Evolutionary conservation across 768 basidiomycete species (phyloP), one percentile per base, ranked within the genome.

Genomic region (Boletus pseudopeckii): DNA sequence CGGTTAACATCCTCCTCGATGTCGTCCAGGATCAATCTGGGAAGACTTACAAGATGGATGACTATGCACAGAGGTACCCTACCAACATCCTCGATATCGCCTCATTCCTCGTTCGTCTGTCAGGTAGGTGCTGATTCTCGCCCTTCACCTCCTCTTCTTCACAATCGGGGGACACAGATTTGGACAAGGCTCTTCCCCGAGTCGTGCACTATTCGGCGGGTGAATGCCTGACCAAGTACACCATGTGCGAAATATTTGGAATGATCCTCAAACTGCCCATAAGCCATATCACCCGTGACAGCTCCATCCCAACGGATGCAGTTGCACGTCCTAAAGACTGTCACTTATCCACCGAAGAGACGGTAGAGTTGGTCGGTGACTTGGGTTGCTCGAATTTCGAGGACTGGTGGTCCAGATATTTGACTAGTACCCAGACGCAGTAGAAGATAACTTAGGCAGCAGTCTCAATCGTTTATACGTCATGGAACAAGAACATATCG

Each of bases 31-130:
- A 95, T 65, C 90, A 89, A 60, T 88, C 87, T 6, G 90, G 90
- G 3, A 94, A 94, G 72, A 75, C 73, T 34, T 94, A 94, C 75
- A 92, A 85, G 69, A 98, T 98, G 96, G 96, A 99, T 67, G 87
- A 96, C 68, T 96, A 85, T 66, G 93, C 92, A 24, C 90, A 87
- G 17, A 81, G 96, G 28, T 96, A 88, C 72, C 96, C 96, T 0
- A 98, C 96, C 24, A 93, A 93, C 63, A 85, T 92, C 11, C 63
- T 85, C 32, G 95, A 98, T 64, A 87, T 98, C 50, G 93, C 89
- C 2, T 75, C 82, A 20, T 95, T 96, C 64, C 77, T 98, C 32
- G 84, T 86, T 40, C 84, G 89, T 37, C 76, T 96, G 4, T 75
- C 82, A 22, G 77, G 92, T 92, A 56, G 45, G 79, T 71, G 8